These are phyloP conservation scores for Phanerodontia chrysosporium DNA, from an alignment of 768 basidiomycete species.

Conservation along the genomic window DNA sequence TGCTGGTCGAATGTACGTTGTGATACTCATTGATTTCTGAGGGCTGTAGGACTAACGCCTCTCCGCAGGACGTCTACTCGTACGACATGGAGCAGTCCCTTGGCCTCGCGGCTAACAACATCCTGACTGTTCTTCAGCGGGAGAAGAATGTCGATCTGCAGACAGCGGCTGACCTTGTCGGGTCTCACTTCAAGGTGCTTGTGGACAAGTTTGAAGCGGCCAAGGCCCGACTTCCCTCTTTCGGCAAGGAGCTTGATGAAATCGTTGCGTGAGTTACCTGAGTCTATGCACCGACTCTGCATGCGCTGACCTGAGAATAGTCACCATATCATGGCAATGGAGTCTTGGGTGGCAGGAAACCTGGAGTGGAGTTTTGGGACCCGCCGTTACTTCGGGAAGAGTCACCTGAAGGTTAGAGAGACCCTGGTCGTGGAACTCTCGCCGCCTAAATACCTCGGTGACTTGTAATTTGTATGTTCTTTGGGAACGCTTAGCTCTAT, in stretches of 20 bases:
- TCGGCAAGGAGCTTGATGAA: slow-evolving; percentile 37
- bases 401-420: slow-evolving; percentile 23
- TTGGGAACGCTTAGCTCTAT: too few species aligned
- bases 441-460: too few species aligned
- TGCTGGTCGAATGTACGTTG: slow-evolving; percentile 66
- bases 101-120: slow-evolving; percentile 55
- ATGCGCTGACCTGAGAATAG: background rate
- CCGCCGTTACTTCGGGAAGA: slow-evolving; percentile 38
- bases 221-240: slow-evolving; percentile 36
- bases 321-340: slow-evolving; percentile 42
- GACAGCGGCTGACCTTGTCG: slow-evolving; percentile 36
- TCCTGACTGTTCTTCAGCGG: slow-evolving; percentile 50
- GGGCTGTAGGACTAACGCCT: background rate
- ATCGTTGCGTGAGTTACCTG: slow-evolving; percentile 29
- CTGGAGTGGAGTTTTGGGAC: slow-evolving; percentile 50
- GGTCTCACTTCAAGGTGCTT: slow-evolving; percentile 30
- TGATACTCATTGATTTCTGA: background rate
- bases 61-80: slow-evolving; percentile 58
- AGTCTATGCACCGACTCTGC: too few species aligned
- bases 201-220: slow-evolving; percentile 33
- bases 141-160: slow-evolving; percentile 35
- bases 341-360: slow-evolving; percentile 47
- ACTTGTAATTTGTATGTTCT: too few species aligned
- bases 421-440: slow-evolving; percentile 25
- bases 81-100: slow-evolving; percentile 75